Evolutionary conservation across 202 grass and related monocot genomes (phyloP).

Genomic region (Cymbopogon flexuosus): DNA sequence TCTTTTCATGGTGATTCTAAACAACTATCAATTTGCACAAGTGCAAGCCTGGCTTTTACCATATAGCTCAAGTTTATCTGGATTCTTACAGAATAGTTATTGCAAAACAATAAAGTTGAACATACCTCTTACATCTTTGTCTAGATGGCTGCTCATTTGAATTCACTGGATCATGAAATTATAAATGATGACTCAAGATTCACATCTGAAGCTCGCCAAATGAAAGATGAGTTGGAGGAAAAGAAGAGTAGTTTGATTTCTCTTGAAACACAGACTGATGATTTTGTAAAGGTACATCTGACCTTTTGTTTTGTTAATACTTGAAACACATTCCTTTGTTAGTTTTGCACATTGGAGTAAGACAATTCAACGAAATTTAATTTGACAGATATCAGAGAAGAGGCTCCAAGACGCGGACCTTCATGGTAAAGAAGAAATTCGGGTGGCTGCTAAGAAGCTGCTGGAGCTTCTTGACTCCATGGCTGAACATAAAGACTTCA

Average conservation of each 20-base stretch:
- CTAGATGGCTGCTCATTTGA: constrained; percentile 32
- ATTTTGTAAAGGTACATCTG: constrained; percentile 52
- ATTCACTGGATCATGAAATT: too few species aligned
- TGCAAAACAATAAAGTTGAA: neutral
- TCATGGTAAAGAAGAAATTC: constrained; percentile 45
- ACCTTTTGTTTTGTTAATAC: neutral
- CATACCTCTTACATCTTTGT: neutral
- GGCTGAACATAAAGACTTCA: constrained; percentile 56
- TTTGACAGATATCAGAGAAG: constrained; percentile 52
- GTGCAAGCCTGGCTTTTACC: neutral
- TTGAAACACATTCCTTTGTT: neutral
- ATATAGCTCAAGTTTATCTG: neutral
- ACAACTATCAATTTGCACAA: neutral
- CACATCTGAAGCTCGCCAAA: constrained; percentile 39
- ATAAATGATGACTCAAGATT: constrained; percentile 47
- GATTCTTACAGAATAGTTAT: neutral
- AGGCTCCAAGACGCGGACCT: constrained; percentile 29
- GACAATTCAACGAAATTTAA: neutral
- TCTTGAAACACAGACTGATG: constrained; percentile 42
- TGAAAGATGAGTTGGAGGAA: constrained; percentile 40
- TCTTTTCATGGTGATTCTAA: neutral
- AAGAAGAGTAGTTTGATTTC: constrained; percentile 41
- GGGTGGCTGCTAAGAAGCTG: constrained; percentile 39
- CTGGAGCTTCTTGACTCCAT: constrained; percentile 46
- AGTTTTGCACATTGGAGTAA: neutral